Percentiles rank a stretch among this genome's conserved stretches.
Evolutionary conservation across 352 stramenopile genomes (phyloP).

Genomic region (Phytophthora pinifolia): DNA sequence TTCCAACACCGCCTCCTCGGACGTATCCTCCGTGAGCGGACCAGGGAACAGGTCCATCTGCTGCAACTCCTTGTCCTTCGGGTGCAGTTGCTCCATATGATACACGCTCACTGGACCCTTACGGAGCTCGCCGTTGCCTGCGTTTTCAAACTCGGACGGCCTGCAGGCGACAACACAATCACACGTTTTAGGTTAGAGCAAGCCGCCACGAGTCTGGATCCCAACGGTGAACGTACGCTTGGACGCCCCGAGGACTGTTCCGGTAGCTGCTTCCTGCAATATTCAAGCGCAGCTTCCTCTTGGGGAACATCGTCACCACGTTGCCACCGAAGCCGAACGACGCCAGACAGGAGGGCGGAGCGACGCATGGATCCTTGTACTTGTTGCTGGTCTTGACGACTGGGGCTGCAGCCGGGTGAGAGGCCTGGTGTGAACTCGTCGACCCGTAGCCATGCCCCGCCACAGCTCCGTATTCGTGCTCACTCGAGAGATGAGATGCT

Average conservation of each 20-base stretch:
- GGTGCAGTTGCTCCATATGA: constrained; percentile 78
- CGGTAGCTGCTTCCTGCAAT: constrained; percentile 52
- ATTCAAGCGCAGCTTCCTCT: constrained; percentile 80
- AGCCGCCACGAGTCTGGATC: background rate
- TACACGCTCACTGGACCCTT: constrained; percentile 85
- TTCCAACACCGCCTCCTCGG: constrained; percentile 65
- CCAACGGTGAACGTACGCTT: constrained; percentile 40
- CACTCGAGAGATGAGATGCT: constrained; percentile 13
- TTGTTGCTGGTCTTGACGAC: constrained; percentile 56
- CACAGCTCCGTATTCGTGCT: constrained; percentile 16
- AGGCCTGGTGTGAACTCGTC: constrained; percentile 8
- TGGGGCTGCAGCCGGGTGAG: constrained; percentile 18
- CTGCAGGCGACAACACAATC: constrained; percentile 27
- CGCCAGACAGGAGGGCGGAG: constrained; percentile 68
- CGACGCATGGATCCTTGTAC: constrained; percentile 82
- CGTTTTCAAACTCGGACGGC: constrained; percentile 52
- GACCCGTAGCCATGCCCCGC: constrained; percentile 7
- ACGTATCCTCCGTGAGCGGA: constrained; percentile 61
- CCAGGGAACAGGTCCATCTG: constrained; percentile 78
- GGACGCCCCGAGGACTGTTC: constrained; percentile 57
- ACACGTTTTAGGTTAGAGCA: constrained; percentile 6
- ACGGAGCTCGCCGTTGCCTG: constrained; percentile 58
- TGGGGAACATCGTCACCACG: constrained; percentile 89
- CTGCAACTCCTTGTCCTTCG: constrained; percentile 64
- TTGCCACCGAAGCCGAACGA: constrained; percentile 90